phyloP scores from a whole-genome alignment of 192 early-diverging fungal genomes.

The Coemansia sp. region DNA sequence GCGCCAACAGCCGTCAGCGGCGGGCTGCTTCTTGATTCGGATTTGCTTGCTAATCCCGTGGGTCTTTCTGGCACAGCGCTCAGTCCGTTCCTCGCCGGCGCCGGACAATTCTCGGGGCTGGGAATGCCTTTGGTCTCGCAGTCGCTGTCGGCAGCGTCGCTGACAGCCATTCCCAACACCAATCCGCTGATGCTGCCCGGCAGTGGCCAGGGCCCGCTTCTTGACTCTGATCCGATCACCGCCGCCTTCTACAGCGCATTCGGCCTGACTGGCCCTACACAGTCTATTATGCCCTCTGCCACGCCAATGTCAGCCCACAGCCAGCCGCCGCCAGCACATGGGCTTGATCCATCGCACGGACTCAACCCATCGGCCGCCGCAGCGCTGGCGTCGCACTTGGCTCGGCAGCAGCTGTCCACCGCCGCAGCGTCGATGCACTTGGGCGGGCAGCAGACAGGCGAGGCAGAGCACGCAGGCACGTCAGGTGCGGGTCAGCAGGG shows the following conservation, averaged over 20 bases:
- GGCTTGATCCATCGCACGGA: neutral
- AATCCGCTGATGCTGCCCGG: conserved; percentile 55
- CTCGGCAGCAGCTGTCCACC: conserved; percentile 33
- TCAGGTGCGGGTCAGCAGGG: neutral
- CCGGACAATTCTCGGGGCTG: conserved; percentile 5
- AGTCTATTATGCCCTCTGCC: conserved; percentile 1
- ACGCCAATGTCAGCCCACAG: conserved; percentile 2
- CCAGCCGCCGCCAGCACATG: conserved; percentile 4
- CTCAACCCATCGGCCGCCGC: conserved; percentile 28
- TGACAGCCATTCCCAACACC: conserved; percentile 41
- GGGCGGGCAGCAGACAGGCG: neutral
- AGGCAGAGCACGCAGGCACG: neutral
- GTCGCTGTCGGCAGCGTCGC: neutral
- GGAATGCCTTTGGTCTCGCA: conserved; percentile 9
- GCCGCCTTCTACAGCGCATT: conserved; percentile 52
- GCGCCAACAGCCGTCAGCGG: conserved; percentile 33
- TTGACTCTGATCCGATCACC: conserved; percentile 42
- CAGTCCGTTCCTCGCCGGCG: conserved; percentile 23
- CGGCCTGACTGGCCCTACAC: conserved; percentile 21
- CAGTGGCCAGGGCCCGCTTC: conserved; percentile 39
- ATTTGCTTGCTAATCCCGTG: conserved; percentile 22
- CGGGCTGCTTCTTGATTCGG: conserved; percentile 34
- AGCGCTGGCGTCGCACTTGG: conserved; percentile 33
- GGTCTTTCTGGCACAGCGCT: conserved; percentile 26
- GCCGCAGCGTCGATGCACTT: conserved; percentile 8